Conservation (phyloP, 257 asterid genomes). For the Scutellaria galericulata region DNA sequence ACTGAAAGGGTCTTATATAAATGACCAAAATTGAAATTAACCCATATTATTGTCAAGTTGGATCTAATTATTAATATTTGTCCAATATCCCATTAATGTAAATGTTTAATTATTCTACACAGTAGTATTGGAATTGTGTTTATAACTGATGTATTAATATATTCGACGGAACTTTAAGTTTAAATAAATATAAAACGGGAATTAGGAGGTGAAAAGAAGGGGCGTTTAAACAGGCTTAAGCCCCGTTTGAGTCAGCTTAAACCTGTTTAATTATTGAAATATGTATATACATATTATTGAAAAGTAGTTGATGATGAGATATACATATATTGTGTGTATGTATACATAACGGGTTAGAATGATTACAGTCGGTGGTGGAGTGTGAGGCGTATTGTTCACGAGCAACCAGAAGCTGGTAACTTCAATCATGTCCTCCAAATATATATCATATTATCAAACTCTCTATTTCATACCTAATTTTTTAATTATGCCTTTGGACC, state of each 20-base stretch:
- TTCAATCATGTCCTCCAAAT: constrained; percentile 42
- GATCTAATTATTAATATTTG: too few relatives aligned
- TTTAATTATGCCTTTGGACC: constrained; percentile 1
- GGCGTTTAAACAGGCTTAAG: constrained; percentile 20
- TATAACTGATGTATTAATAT: too few relatives aligned
- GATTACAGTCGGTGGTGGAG: constrained; percentile 69
- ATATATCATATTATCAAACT: neutral
- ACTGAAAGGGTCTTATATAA: too few relatives aligned
- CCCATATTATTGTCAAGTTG: too few relatives aligned
- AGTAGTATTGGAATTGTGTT: too few relatives aligned
- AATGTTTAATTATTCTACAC: too few relatives aligned
- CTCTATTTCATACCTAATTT: constrained; percentile 18
- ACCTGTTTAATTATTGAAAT: neutral
- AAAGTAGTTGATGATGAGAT: constrained; percentile 36
- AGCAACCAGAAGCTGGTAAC: constrained; percentile 46
- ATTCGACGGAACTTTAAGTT: too few relatives aligned
- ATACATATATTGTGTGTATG: neutral
- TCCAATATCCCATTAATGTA: too few relatives aligned
- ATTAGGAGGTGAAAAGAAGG: neutral
- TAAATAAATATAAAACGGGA: constrained; percentile 7
- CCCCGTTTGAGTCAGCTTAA: constrained; percentile 27
- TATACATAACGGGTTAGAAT: constrained; percentile 43
- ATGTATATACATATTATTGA: neutral
- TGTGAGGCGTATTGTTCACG: constrained; percentile 55
- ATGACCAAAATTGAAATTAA: too few relatives aligned